Base-by-base conservation (phyloP, 2,329 filamentous ascomycete genomes). In the Aspergillus transmontanensis region DNA sequence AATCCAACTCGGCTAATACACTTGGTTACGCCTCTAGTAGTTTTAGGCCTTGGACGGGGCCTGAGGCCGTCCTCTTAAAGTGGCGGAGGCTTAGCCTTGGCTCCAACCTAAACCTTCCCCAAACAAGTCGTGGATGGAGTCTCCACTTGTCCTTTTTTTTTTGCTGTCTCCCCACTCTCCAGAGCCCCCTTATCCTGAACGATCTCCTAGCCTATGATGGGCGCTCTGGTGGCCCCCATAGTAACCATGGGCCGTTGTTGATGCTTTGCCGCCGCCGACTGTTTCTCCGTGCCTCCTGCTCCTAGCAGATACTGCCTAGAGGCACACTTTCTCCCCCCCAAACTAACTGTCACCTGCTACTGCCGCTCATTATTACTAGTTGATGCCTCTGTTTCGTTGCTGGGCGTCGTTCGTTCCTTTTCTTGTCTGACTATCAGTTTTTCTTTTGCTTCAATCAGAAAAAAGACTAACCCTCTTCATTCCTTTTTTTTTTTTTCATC, bases 341-440 rank as follows among this genome's bases (percentile, higher is more conserved):
- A 56, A 56, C 43, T 41, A 32, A 34, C 32, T 34, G 32, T 34
- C 32, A 50, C 46, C 26, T 50, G 46, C 14, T 50, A 9, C 46
- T 30, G 46, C 43, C 54, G 51, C 62, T 57, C 51, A 58, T 51
- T 59, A 61, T 36, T 59, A 36, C 34, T 36, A 41, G 43, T 61
- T 66, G 62, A 62, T 69, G 63, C 58, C 58, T 46, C 51, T 56
- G 62, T 63, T 59, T 62, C 55, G 66, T 64, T 63, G 62, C 65
- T 62, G 64, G 65, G 64, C 55, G 61, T 66, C 66, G 66, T 68
- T 68, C 66, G 62, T 63, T 69, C 68, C 65, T 69, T 69, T 57
- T 61, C 57, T 67, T 53, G 63, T 61, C 54, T 63, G 58, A 50
- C 70, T 70, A 53, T 72, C 72, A 59, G 48, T 51, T 63, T 56